Conservation (phyloP, 345 rosid genomes). For the Raphanus sativus region DNA sequence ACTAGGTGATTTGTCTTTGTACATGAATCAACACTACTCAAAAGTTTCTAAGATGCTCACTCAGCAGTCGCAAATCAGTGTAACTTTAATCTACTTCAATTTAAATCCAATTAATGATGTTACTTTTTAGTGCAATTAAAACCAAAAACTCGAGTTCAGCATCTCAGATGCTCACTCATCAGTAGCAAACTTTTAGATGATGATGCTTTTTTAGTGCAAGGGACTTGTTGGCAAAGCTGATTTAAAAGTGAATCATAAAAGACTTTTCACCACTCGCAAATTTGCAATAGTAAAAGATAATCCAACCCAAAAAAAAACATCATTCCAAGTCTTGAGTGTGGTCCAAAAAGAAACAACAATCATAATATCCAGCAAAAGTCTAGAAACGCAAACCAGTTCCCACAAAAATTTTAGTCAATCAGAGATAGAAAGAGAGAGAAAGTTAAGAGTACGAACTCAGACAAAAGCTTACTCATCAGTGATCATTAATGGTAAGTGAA, state of each 20-base stretch:
- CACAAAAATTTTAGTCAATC: constrained; percentile 34
- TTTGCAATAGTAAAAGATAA: background rate
- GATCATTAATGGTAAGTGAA: constrained; percentile 58
- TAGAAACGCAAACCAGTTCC: constrained; percentile 26
- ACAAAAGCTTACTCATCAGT: constrained; percentile 26
- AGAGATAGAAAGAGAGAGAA: constrained; percentile 7
- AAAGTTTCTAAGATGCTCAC: background rate
- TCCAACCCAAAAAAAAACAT: background rate
- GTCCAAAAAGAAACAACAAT: constrained; percentile 17
- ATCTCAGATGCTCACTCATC: too few species aligned
- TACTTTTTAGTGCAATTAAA: too few species aligned
- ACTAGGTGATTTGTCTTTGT: background rate
- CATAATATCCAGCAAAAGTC: constrained; percentile 10
- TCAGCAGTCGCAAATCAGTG: background rate
- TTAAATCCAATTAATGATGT: too few species aligned
- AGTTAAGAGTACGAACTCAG: background rate
- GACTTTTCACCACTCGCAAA: background rate
- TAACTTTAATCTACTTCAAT: too few species aligned
- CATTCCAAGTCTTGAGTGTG: background rate
- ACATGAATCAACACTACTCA: background rate
- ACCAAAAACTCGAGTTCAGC: too few species aligned
- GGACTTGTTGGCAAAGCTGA: background rate
- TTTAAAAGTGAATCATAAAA: background rate
- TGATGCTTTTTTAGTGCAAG: background rate
- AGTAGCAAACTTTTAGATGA: background rate